Base-by-base conservation (phyloP, 1,139 yeast species). In the Geotrichum siamense region DNA sequence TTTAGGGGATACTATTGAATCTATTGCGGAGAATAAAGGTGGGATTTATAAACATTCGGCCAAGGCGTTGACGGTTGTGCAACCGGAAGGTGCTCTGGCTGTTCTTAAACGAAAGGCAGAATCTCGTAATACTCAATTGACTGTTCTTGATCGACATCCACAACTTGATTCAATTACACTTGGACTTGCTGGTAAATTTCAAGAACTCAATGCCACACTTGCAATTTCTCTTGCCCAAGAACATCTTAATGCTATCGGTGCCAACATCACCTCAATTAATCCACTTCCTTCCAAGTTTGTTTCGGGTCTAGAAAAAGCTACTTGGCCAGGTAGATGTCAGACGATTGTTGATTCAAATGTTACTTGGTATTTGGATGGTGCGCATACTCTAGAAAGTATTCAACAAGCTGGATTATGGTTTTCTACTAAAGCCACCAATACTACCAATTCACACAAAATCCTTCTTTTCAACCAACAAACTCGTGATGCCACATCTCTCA, bases 321-420 rank as follows among this genome's bases (percentile, higher is more conserved):
- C 71, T 37, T 91, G 97, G 96, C 93, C 93, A 19, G 99, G 99
- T 1, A 73, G 99, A 54, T 91, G 98, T 58, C 97, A 93, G 64
- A 72, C 78, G 2, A 65, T 86, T 27, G 58, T 62, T 3, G 74
- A 67, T 34, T 73, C 65, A 37, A 69, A 67, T 3, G 62, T 82
- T 26, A 75, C 75, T 13, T 91, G 96, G 94, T 79, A 69, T 54
- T 67, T 91, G 12, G 99, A 93, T 64, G 99, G 99, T 31, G 98
- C 98, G 0, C 99, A 93, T 57, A 93, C 98, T 0, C 67, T 75
- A 35, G 98, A 91, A 57, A 84, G 96, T 47, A 76, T 93, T 27
- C 70, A 71, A 23, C 94, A 79, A 13, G 84, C 96, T 0, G 74
- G 91, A 0, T 65, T 65, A 10, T 91, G 99, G 99, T 85, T 82